Base-by-base conservation (phyloP, 2,329 filamentous ascomycete genomes). In the Fusarium temperatum region DNA sequence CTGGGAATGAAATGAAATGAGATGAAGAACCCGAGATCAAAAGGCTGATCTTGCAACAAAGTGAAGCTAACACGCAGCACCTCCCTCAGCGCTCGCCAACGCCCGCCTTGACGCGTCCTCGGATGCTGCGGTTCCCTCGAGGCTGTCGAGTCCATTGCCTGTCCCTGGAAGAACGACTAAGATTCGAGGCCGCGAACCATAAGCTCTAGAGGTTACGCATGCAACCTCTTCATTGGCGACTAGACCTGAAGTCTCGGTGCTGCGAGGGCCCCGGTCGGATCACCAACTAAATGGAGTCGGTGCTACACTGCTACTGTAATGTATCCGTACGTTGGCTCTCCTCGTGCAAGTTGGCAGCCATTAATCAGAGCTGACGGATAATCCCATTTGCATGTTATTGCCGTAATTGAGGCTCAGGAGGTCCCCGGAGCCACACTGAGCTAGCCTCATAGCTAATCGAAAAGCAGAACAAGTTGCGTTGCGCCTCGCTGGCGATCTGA, bases 131-230 rank as follows among this genome's bases (percentile, higher is more conserved):
- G 68, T 76, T 44, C 59, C 54, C 42, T 72, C 32, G 47, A 64
- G 39, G 41, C 64, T 61, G 65, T 54, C 53, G 63, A 48, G 47
- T 47, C 41, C 48, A 65, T 68, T 61, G 56, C 53, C 47, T 55
- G 51, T 75, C 68, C 73, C 66, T 75, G 66, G 50, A 72, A 63
- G 47, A 44, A 61, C 55, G 60, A 68, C 63, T 60, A 75, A 74
- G 63, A 55, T 72, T 76, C 64, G 63, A 51, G 65, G 64, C 72
- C 71, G 66, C 53, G 63, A 75, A 77, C 58, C 55, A 62, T 73
- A 74, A 73, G 59, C 66, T 75, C 63, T 53, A 53, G 38, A 63
- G 64, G 41, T 62, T 68, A 55, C 54, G 36, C 45, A 66, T 53
- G 44, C 56, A 24, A 56, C 60, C 32, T 68, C 64, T 35, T 55